Conservation (phyloP, 768 basidiomycete species). For the Ramaria sp. region DNA sequence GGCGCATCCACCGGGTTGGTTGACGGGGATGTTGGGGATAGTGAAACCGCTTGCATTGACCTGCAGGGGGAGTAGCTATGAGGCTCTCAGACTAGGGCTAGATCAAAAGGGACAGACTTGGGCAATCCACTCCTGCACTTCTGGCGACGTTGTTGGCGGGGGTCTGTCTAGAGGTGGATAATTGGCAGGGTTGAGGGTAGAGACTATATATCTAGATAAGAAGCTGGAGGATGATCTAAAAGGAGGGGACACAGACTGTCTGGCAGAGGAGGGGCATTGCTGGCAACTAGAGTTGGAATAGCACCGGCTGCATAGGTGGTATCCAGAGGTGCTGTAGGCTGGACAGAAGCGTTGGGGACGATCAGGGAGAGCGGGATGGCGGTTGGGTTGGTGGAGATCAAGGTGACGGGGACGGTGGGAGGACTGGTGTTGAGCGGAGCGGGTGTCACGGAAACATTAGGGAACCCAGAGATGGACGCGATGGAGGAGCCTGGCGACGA, state of each 20-base stretch:
- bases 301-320: constrained; percentile 40
- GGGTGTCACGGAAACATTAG: neutral
- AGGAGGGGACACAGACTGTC: constrained; percentile 16
- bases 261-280: constrained; percentile 45
- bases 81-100: neutral
- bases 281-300: constrained; percentile 36
- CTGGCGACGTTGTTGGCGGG: constrained; percentile 48
- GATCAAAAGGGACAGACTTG: constrained; percentile 9
- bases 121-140: constrained; percentile 61
- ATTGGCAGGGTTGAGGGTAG: constrained; percentile 33
- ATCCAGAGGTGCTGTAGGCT: constrained; percentile 33
- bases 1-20: constrained; percentile 35
- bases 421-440: constrained; percentile 10
- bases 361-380: constrained; percentile 47
- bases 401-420: constrained; percentile 31
- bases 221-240: neutral
- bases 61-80: constrained; percentile 21
- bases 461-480: constrained; percentile 8
- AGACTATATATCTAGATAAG: constrained; percentile 21
- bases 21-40: constrained; percentile 45
- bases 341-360: constrained; percentile 29
- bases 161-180: constrained; percentile 58
- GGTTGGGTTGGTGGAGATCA: constrained; percentile 45
- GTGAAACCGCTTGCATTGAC: constrained; percentile 41
- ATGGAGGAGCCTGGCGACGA: constrained; percentile 29